Percentiles rank a stretch among this genome's conserved stretches.
phyloP scores from a whole-genome alignment of 2,329 filamentous ascomycete species.

The Neodidymelliopsis sp. region DNA sequence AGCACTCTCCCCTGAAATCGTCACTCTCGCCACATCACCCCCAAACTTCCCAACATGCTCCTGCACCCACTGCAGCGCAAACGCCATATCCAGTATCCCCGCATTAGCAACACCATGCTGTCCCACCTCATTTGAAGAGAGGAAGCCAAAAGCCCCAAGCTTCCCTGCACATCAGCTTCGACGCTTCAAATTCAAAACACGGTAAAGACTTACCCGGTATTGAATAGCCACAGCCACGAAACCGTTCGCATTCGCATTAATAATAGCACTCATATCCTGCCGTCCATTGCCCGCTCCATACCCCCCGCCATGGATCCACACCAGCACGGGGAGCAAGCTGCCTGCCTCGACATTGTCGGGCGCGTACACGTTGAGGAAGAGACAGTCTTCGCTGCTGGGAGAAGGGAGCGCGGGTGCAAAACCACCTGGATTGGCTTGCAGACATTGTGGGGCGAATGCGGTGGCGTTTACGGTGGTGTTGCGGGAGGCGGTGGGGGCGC shows the following conservation, averaged over 20 bases:
- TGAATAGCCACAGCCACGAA: constrained; percentile 61
- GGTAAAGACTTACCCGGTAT: constrained; percentile 51
- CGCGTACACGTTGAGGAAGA: constrained; percentile 49
- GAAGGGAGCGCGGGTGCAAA: too few species aligned
- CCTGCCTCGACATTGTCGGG: constrained; percentile 28
- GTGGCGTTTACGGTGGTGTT: constrained; percentile 13
- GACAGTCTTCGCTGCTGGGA: constrained; percentile 44
- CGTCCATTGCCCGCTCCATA: constrained; percentile 51
- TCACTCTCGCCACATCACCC: constrained; percentile 36
- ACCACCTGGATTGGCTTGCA: constrained; percentile 24
- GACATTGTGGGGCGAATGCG: constrained; percentile 23
- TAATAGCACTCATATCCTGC: constrained; percentile 51
- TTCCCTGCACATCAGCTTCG: constrained; percentile 15
- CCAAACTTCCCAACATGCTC: constrained; percentile 51
- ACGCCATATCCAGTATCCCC: constrained; percentile 56
- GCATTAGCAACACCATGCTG: constrained; percentile 49
- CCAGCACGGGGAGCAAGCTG: constrained; percentile 44
- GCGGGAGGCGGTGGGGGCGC: constrained; percentile 18
- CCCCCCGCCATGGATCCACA: constrained; percentile 42
- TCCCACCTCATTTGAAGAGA: constrained; percentile 48
- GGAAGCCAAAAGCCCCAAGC: constrained; percentile 55
- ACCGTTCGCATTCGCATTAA: constrained; percentile 57
- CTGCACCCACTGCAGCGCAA: constrained; percentile 60
- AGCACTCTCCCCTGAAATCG: constrained; percentile 48
- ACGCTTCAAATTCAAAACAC: neutral